These are phyloP conservation scores for Simplicillium aogashimaense DNA, from an alignment of 2,329 filamentous ascomycete genomes.

Conservation along the genomic window DNA sequence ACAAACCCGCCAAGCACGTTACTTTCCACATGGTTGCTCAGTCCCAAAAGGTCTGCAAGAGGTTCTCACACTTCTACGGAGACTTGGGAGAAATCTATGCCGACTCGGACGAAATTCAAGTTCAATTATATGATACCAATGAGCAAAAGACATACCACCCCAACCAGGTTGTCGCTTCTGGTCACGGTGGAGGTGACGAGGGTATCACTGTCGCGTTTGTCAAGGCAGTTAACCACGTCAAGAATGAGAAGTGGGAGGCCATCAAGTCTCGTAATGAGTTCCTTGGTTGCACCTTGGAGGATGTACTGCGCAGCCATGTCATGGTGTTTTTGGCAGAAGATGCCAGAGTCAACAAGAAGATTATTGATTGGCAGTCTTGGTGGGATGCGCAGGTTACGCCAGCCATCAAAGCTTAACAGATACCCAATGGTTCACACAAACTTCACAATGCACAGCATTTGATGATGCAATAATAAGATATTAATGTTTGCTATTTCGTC, in stretches of 20 bases:
- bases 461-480: constrained; percentile 1
- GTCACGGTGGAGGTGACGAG: constrained; percentile 29
- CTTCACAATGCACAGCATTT: not conserved
- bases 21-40: constrained; percentile 92
- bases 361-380: constrained; percentile 69
- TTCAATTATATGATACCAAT: constrained; percentile 48
- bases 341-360: constrained; percentile 57
- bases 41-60: constrained; percentile 76
- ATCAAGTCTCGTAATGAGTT: constrained; percentile 62
- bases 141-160: constrained; percentile 19
- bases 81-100: constrained; percentile 78
- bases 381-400: constrained; percentile 41
- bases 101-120: constrained; percentile 65
- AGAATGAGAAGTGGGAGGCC: constrained; percentile 57
- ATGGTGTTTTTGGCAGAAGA: constrained; percentile 93
- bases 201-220: constrained; percentile 75
- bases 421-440: not conserved
- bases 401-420: constrained; percentile 4
- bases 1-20: constrained; percentile 67
- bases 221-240: constrained; percentile 68
- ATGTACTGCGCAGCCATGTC: constrained; percentile 81
- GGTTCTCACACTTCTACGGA: constrained; percentile 79
- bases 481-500: no score
- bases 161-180: constrained; percentile 20
- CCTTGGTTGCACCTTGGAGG: constrained; percentile 76